These are phyloP conservation scores for Neonectria faginata DNA, from an alignment of 2,329 filamentous ascomycete genomes.

Conservation along the genomic window DNA sequence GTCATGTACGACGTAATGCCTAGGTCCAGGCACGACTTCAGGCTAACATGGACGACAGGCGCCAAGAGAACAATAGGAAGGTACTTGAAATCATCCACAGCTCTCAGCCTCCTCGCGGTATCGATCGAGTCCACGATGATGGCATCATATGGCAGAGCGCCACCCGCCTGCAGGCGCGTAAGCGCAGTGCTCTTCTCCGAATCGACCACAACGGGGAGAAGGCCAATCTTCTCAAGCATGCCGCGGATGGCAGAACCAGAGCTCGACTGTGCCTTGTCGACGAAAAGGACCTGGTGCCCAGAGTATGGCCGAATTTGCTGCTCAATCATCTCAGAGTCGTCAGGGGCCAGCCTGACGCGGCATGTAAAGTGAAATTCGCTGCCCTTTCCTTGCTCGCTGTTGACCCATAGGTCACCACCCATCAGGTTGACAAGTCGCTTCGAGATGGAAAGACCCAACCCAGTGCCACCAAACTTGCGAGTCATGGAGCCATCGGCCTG, in stretches of 20 bases:
- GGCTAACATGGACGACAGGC: conserved; percentile 87
- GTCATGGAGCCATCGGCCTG: conserved; percentile 98
- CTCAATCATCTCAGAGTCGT: conserved; percentile 81
- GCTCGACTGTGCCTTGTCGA: conserved; percentile 88
- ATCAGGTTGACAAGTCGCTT: conserved; percentile 95
- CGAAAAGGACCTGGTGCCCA: conserved; percentile 91
- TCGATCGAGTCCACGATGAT: conserved; percentile 96
- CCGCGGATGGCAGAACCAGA: conserved; percentile 80
- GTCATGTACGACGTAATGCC: conserved; percentile 99
- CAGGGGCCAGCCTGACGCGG: conserved; percentile 84
- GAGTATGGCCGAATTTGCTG: conserved; percentile 91
- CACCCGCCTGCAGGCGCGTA: conserved; percentile 63
- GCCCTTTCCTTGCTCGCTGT: conserved; percentile 89
- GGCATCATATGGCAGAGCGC: conserved; percentile 85
- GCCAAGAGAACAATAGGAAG: conserved; percentile 94
- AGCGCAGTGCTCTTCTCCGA: conserved; percentile 75
- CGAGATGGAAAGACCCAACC: conserved; percentile 92
- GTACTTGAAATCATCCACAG: conserved; percentile 96
- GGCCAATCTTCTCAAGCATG: conserved; percentile 82
- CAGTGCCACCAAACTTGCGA: conserved; percentile 94
- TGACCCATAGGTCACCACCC: conserved; percentile 96
- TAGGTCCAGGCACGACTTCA: conserved; percentile 93
- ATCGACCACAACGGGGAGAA: conserved; percentile 86
- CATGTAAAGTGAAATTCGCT: conserved; percentile 98
- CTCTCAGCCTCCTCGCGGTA: conserved; percentile 85